These are phyloP conservation scores for Naumovozyma dairenensis DNA, from an alignment of 805 yeast genomes.

Conservation along the genomic window DNA sequence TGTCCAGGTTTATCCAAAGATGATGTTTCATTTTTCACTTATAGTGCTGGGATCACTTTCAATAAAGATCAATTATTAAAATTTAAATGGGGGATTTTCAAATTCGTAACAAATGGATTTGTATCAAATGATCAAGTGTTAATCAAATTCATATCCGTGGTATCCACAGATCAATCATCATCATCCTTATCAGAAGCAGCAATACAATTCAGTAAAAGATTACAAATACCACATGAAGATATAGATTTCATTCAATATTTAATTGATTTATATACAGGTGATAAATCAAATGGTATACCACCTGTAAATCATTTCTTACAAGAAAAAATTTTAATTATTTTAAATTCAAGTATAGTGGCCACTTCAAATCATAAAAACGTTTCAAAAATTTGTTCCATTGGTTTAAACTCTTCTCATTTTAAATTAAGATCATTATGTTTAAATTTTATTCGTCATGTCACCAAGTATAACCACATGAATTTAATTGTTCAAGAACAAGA, in stretches of 20 bases:
- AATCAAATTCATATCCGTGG: conserved; percentile 47
- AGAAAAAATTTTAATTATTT: conserved; percentile 42
- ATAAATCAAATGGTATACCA: conserved; percentile 31
- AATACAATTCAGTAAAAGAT: conserved; percentile 39
- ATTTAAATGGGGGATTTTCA: conserved; percentile 33
- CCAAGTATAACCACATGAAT: conserved; percentile 24
- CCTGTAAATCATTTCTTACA: conserved; percentile 48
- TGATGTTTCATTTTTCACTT: conserved; percentile 55
- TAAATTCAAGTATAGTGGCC: conserved; percentile 45
- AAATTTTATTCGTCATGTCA: conserved; percentile 55
- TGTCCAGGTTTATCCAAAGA: conserved; percentile 55
- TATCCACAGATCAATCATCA: conserved; percentile 43
- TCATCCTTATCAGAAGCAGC: conserved; percentile 47
- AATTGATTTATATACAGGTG: conserved; percentile 44
- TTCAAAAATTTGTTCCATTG: conserved; percentile 44
- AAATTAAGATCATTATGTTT: conserved; percentile 50
- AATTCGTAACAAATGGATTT: conserved; percentile 26
- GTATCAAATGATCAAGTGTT: conserved; percentile 33
- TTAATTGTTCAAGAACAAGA: conserved; percentile 7
- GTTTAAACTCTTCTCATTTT: conserved; percentile 44
- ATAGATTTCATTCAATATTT: conserved; percentile 34
- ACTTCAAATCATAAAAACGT: conserved; percentile 33
- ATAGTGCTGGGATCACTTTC: conserved; percentile 56
- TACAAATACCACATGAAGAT: conserved; percentile 44
- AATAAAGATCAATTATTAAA: conserved; percentile 37